Conservation (phyloP, 1,284 basidiomycete genomes). For the Xerocomus tenax region DNA sequence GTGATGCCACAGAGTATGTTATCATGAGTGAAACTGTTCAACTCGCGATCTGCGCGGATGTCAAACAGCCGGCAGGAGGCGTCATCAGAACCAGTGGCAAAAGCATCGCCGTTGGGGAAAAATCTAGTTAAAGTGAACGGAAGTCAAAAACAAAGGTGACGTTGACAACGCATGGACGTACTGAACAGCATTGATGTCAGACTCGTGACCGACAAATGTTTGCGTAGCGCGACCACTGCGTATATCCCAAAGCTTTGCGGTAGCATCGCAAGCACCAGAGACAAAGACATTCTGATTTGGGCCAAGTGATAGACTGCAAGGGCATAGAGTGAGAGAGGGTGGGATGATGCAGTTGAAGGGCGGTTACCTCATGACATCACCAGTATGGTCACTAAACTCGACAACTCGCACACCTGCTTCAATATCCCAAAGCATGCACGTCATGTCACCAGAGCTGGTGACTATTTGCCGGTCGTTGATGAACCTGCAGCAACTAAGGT, state of each 20-base stretch:
- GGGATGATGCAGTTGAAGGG: constrained; percentile 5
- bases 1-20: constrained; percentile 98
- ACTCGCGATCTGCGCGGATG: constrained; percentile 91
- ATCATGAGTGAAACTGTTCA: constrained; percentile 95
- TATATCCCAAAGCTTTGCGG: constrained; percentile 98
- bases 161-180: constrained; percentile 40
- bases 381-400: constrained; percentile 98
- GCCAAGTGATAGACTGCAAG: constrained; percentile 76
- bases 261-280: constrained; percentile 96
- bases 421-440: constrained; percentile 99
- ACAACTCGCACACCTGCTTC: constrained; percentile 91
- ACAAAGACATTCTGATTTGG: constrained; percentile 95
- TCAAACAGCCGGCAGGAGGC: constrained; percentile 97
- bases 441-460: constrained; percentile 97
- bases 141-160: constrained; percentile 11
- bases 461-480: constrained; percentile 97
- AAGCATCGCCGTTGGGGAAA: constrained; percentile 98
- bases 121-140: constrained; percentile 51
- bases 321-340: constrained; percentile 8
- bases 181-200: constrained; percentile 98
- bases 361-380: constrained; percentile 93
- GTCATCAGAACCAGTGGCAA: constrained; percentile 98
- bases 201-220: constrained; percentile 97
- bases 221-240: constrained; percentile 93
- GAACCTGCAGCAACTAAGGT: constrained; percentile 96